Evolutionary conservation across 2,329 filamentous ascomycete species (phyloP).

Genomic region (Xylaria multiplex): DNA sequence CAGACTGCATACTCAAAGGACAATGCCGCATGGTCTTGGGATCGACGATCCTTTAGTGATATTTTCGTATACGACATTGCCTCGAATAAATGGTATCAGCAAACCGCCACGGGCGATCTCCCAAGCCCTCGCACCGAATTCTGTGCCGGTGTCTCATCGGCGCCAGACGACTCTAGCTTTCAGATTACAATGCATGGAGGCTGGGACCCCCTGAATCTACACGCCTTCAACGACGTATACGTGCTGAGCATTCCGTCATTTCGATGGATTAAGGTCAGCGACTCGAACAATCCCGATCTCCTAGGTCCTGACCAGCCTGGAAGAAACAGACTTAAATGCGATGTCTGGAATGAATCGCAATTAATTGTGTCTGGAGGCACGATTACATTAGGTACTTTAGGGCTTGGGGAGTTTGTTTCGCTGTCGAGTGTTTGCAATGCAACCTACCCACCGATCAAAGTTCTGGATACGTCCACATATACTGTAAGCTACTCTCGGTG

Average conservation of each 20-base stretch:
- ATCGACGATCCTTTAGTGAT: conserved; percentile 35
- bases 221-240: conserved; percentile 37
- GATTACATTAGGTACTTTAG: conserved; percentile 24
- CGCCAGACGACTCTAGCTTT: conserved; percentile 40
- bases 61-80: conserved; percentile 36
- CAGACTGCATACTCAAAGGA: conserved; percentile 29
- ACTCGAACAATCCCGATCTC: conserved; percentile 36
- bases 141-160: conserved; percentile 37
- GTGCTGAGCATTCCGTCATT: conserved; percentile 39
- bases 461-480: conserved; percentile 37
- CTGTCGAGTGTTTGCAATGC: conserved; percentile 29
- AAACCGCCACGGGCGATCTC: conserved; percentile 35
- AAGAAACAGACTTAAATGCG: conserved; percentile 31
- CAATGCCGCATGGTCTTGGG: conserved; percentile 21
- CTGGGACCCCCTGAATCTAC: conserved; percentile 21
- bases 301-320: conserved; percentile 22
- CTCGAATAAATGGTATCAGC: conserved; percentile 37
- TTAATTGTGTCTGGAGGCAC: conserved; percentile 34
- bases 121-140: conserved; percentile 34
- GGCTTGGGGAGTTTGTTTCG: background rate
- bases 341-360: conserved; percentile 35
- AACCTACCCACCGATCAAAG: conserved; percentile 36
- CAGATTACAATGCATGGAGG: conserved; percentile 39
- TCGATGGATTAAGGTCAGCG: conserved; percentile 35
- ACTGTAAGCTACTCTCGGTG: background rate